These are phyloP conservation scores for Glarea lozoyensis DNA, from an alignment of 495 filamentous ascomycete species.

Conservation along the genomic window DNA sequence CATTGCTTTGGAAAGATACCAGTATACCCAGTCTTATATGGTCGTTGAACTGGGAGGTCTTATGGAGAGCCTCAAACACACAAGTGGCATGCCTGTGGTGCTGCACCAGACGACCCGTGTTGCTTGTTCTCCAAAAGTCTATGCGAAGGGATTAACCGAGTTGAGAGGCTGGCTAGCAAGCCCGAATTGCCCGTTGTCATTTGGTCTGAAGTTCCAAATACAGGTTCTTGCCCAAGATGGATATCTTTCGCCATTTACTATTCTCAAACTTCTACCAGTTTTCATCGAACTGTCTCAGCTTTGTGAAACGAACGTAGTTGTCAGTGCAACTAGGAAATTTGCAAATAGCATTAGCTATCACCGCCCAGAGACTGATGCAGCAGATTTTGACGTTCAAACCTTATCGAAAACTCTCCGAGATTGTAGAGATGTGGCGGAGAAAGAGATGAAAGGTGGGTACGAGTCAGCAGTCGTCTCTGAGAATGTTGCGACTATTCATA, in stretches of 20 bases:
- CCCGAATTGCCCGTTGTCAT: constrained; percentile 4
- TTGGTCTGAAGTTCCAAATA: constrained; percentile 32
- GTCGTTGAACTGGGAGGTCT: not conserved
- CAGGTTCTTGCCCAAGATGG: constrained; percentile 44
- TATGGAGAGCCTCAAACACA: constrained; percentile 3
- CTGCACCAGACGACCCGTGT: constrained; percentile 4
- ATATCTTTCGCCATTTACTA: constrained; percentile 37
- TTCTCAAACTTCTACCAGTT: constrained; percentile 29
- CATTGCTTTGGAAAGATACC: constrained; percentile 5
- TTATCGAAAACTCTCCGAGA: constrained; percentile 35
- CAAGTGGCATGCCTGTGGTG: constrained; percentile 2
- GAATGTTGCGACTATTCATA: constrained; percentile 39
- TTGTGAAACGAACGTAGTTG: constrained; percentile 24
- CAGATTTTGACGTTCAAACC: constrained; percentile 29
- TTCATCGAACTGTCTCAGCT: constrained; percentile 13
- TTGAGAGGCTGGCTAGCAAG: not conserved
- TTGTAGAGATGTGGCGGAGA: constrained; percentile 24
- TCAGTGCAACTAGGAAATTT: constrained; percentile 38
- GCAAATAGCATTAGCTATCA: constrained; percentile 38
- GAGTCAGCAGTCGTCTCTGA: constrained; percentile 13
- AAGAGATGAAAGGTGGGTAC: constrained; percentile 18
- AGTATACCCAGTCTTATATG: not conserved
- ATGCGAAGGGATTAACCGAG: not conserved
- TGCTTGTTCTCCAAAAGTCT: not conserved
- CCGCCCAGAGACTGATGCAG: constrained; percentile 35